Percentiles rank a stretch among this genome's conserved stretches.
Evolutionary conservation across 805 yeast genomes (phyloP).

Genomic region (Candida namnaoensis): DNA sequence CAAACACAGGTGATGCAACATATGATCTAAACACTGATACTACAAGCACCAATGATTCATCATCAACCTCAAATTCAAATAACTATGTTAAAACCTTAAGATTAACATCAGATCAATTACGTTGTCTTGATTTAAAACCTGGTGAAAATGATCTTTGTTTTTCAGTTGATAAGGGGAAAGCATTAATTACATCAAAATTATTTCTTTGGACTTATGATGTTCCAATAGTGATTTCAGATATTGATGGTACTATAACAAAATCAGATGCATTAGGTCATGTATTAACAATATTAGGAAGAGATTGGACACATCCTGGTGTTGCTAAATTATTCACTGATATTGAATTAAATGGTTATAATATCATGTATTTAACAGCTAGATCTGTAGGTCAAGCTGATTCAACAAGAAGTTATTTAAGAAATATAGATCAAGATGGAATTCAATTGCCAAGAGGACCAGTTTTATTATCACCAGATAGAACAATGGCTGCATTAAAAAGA

Average conservation of each 20-base stretch:
- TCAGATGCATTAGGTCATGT: slow-evolving; percentile 98
- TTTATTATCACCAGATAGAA: slow-evolving; percentile 88
- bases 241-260: slow-evolving; percentile 96
- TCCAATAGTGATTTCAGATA: slow-evolving; percentile 93
- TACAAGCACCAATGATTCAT: neutral
- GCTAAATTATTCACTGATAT: slow-evolving; percentile 90
- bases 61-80: slow-evolving; percentile 14
- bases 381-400: slow-evolving; percentile 93
- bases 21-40: neutral
- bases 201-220: slow-evolving; percentile 77
- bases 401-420: slow-evolving; percentile 74
- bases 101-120: slow-evolving; percentile 83
- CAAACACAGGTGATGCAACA: neutral
- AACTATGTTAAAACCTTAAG: slow-evolving; percentile 77
- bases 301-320: slow-evolving; percentile 98
- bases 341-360: slow-evolving; percentile 78
- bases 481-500: slow-evolving; percentile 88
- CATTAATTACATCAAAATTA: slow-evolving; percentile 63
- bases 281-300: slow-evolving; percentile 85
- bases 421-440: slow-evolving; percentile 69
- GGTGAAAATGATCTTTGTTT: slow-evolving; percentile 79
- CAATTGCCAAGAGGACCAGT: slow-evolving; percentile 87
- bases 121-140: slow-evolving; percentile 57
- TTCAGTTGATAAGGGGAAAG: slow-evolving; percentile 75
- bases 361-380: slow-evolving; percentile 89